Evolutionary conservation across 495 filamentous ascomycete species (phyloP).

Genomic region (Penicillium odoratum): DNA sequence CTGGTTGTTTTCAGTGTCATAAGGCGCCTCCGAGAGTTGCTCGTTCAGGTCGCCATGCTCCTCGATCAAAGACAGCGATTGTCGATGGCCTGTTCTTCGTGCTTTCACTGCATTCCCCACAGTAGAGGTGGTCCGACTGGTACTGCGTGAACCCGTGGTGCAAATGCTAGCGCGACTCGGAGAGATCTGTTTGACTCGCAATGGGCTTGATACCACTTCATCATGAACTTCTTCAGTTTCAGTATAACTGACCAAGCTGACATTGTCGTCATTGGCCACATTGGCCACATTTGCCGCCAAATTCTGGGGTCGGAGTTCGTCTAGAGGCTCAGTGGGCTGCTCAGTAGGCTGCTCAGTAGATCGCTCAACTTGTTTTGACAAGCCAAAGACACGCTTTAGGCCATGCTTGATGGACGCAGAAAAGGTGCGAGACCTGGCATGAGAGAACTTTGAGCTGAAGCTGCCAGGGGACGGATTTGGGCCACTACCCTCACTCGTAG

Average conservation of each 20-base stretch:
- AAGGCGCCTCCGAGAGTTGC: slow-evolving; percentile 26
- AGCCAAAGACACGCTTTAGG: slow-evolving; percentile 58
- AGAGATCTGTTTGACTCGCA: slow-evolving; percentile 17
- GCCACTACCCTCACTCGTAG: slow-evolving; percentile 41
- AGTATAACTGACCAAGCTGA: neutral
- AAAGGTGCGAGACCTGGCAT: slow-evolving; percentile 56
- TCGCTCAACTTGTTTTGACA: slow-evolving; percentile 42
- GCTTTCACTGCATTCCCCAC: slow-evolving; percentile 48
- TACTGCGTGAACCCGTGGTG: slow-evolving; percentile 65
- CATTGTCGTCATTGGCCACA: neutral
- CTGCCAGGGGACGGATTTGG: slow-evolving; percentile 25
- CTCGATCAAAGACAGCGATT: slow-evolving; percentile 65
- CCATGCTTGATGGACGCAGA: slow-evolving; percentile 62
- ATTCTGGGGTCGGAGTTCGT: neutral
- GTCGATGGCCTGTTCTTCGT: slow-evolving; percentile 42
- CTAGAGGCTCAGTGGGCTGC: neutral
- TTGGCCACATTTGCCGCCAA: neutral
- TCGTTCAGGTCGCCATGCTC: slow-evolving; percentile 56
- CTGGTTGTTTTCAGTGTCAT: slow-evolving; percentile 1
- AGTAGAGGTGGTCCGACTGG: slow-evolving; percentile 73
- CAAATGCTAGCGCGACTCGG: slow-evolving; percentile 49
- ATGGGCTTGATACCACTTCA: slow-evolving; percentile 1
- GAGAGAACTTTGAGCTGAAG: slow-evolving; percentile 35
- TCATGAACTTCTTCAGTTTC: neutral
- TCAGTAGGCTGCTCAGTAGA: neutral